phyloP scores from a whole-genome alignment of 2,329 filamentous ascomycete species.

The Chrysoporthe puriensis region DNA sequence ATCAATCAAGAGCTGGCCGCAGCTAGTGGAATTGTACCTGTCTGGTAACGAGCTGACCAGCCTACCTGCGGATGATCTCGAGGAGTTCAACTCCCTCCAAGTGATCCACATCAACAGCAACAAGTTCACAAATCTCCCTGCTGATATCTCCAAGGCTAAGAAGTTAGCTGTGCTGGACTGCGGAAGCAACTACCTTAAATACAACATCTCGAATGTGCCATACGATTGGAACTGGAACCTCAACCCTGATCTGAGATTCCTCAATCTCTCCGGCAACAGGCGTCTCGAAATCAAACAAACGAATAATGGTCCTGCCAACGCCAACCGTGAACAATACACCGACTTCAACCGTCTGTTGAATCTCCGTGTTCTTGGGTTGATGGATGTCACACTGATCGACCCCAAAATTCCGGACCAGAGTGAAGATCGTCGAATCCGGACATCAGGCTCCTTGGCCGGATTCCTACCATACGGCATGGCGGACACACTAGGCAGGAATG shows the following conservation, averaged over 20 bases:
- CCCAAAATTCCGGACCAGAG: conserved; percentile 93
- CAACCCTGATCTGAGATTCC: conserved; percentile 91
- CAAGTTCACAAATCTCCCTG: conserved; percentile 94
- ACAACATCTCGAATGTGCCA: conserved; percentile 98
- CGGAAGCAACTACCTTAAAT: conserved; percentile 92
- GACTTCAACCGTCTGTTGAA: conserved; percentile 87
- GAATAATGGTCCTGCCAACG: conserved; percentile 55
- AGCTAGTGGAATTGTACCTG: conserved; percentile 88
- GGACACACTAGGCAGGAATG: conserved; percentile 88
- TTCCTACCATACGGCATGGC: conserved; percentile 96
- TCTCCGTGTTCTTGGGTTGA: conserved; percentile 85
- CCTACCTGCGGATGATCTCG: conserved; percentile 89
- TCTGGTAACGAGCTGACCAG: conserved; percentile 94
- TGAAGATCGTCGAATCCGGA: conserved; percentile 91
- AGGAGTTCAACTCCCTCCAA: conserved; percentile 84
- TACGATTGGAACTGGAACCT: conserved; percentile 99
- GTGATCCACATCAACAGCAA: conserved; percentile 96
- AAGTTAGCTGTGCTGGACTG: conserved; percentile 92
- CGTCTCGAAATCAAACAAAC: conserved; percentile 85
- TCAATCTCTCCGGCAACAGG: conserved; percentile 97
- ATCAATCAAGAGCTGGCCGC: conserved; percentile 85
- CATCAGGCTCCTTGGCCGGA: conserved; percentile 92
- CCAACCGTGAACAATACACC: conserved; percentile 73
- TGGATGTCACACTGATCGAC: conserved; percentile 96
- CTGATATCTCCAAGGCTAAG: conserved; percentile 91